Percentiles rank a stretch among this genome's conserved stretches.
These are phyloP conservation scores for Euphrasia confusa DNA, from an alignment of 257 asterid species.

Conservation along the genomic window DNA sequence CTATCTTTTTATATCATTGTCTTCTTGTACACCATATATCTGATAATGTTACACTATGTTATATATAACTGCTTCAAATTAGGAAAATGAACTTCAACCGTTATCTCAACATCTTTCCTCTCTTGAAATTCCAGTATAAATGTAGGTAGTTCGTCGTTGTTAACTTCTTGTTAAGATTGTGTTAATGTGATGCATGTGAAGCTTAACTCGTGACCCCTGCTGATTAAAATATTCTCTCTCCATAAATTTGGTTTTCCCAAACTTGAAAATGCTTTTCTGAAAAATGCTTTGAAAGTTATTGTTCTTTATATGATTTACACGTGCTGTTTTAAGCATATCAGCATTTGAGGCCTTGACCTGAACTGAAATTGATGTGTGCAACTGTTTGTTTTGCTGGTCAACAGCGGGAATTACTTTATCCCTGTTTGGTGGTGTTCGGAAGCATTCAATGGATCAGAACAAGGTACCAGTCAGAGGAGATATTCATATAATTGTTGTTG, in stretches of 20 bases:
- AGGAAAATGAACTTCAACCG: not conserved
- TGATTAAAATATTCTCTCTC: not conserved
- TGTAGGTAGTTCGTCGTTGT: constrained; percentile 4
- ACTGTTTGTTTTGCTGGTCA: constrained; percentile 24
- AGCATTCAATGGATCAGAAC: constrained; percentile 93
- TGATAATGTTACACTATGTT: constrained; percentile 13
- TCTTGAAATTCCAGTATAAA: constrained; percentile 6
- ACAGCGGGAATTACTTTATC: constrained; percentile 84
- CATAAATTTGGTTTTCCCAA: not conserved
- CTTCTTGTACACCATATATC: constrained; percentile 8
- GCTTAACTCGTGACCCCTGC: not conserved
- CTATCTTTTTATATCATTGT: constrained; percentile 10
- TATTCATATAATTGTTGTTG: constrained; percentile 85
- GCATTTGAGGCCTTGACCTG: too few relatives aligned
- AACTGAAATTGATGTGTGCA: not conserved
- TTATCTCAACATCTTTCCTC: constrained; percentile 8
- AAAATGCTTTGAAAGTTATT: constrained; percentile 13
- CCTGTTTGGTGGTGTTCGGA: constrained; percentile 86
- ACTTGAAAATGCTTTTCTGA: constrained; percentile 10
- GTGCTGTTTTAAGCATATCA: not conserved
- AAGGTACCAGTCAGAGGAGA: constrained; percentile 99
- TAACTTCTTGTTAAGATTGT: constrained; percentile 5
- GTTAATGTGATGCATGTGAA: constrained; percentile 1
- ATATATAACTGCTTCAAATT: constrained; percentile 8
- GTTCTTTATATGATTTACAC: constrained; percentile 15